Evolutionary conservation across 805 yeast genomes (phyloP), one percentile per base, ranked within the genome.

Genomic region (Metschnikowia kofuensis): DNA sequence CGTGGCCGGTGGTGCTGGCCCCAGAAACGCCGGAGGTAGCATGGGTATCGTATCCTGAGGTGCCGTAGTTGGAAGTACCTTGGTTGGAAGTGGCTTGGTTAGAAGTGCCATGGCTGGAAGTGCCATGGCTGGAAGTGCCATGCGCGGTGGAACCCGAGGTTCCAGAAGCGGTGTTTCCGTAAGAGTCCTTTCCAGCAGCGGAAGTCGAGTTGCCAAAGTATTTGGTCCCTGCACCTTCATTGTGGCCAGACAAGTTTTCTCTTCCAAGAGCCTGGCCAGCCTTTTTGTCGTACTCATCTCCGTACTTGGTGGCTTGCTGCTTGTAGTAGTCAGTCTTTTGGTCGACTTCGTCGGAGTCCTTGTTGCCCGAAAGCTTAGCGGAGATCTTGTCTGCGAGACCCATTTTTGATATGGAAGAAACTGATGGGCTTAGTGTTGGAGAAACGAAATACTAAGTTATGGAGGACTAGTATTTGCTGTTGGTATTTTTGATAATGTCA

Each of bases 301-400:
- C 69, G 43, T 63, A 58, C 49, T 65, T 61, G 35, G 60, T 61
- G 30, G 67, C 66, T 35, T 62, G 59, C 35, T 61, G 70, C 48
- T 60, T 62, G 48, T 53, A 56, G 36, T 61, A 44, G 51, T 64
- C 59, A 28, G 69, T 70, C 16, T 65, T 66, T 51, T 66, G 59
- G 54, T 68, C 69, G 31, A 52, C 40, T 29, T 66, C 63, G 29
- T 55, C 58, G 45, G 54, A 32, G 10, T 67, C 67, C 49, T 64
- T 59, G 54, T 65, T 60, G 46, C 65, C 63, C 14, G 55, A 44
- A 36, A 65, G 55, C 52, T 67, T 68, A 28, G 59, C 53, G 52
- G 58, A 60, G 45, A 70, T 53, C 56, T 69, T 70, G 53, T 70
- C 75, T 21, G 69, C 56, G 44, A 70, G 60, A 46, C 76, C 75